Base-by-base conservation (phyloP, 176 grass and related monocot species). In the Guadua angustifolia region DNA sequence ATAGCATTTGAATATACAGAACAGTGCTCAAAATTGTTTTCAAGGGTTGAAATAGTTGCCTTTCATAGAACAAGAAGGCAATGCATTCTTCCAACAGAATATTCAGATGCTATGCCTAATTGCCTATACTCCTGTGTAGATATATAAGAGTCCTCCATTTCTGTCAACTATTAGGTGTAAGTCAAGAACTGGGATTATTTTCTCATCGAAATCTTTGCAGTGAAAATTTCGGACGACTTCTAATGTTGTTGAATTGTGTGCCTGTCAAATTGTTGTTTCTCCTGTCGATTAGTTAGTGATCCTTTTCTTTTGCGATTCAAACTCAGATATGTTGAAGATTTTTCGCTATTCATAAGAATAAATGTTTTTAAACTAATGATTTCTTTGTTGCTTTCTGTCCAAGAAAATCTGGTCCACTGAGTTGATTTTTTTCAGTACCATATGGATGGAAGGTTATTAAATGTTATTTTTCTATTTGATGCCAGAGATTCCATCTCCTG, bases 401-500 rank as follows among this genome's bases (percentile, higher is more conserved):
- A 78, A 79, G 14, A 79, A 73, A 73, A 66, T 84, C 73, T 24
- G 57, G 46, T 42, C 46, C 66, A 56, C 4, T 79, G 15, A 46
- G 76, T 88, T 80, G 10, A 61, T 58, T 40, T 66, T 42, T 75
- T 76, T 71, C 21, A 53, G 19, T 84, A 58, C 55, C 47, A 36
- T 72, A 67, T 84, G 69, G 49, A 55, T 73, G 73, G n/a, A 59
- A 83, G 45, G 47, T 85, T 69, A 61, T 76, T 39, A 26, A 69
- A 73, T 81, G 6, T 24, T 69, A 66, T 78, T 69, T 69, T 81
- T 81, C 29, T 72, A 49, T 81, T 82, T 84, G 14, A 88, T 77
- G 69, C 57, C 74, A 99, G 96, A 95, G 83, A 95, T 76, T 81
- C 91, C 93, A 75, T 84, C 88, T 78, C 65, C 76, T 66, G 96